Evolutionary conservation across 768 basidiomycete genomes (phyloP).

Genomic region (Suillus alpinus): DNA sequence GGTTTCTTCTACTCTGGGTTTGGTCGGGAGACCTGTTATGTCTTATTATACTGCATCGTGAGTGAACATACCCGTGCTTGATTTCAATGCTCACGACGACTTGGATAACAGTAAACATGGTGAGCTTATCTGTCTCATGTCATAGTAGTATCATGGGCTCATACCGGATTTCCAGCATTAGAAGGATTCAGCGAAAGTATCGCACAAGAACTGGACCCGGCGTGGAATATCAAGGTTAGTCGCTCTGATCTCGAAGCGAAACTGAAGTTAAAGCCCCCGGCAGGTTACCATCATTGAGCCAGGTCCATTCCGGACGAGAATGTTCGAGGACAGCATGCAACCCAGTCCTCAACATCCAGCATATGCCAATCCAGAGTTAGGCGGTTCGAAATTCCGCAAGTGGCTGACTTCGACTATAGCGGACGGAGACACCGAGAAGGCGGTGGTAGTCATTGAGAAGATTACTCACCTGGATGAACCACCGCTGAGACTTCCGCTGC

Average conservation of each 20-base stretch:
- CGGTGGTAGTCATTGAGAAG: slow-evolving; percentile 16
- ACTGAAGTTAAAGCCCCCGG: not conserved
- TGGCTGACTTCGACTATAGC: not conserved
- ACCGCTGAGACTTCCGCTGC: too few species aligned
- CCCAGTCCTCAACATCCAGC: slow-evolving; percentile 11
- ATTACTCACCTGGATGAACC: not conserved
- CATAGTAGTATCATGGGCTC: not conserved
- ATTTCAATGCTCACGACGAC: not conserved
- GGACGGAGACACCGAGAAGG: slow-evolving; percentile 19
- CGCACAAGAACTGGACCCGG: slow-evolving; percentile 23
- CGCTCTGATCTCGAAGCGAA: not conserved
- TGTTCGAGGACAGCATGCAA: not conserved
- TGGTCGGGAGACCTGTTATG: slow-evolving; percentile 8
- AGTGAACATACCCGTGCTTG: not conserved
- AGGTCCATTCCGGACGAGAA: slow-evolving; percentile 14
- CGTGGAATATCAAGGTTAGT: slow-evolving; percentile 28
- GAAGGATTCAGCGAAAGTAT: slow-evolving; percentile 29
- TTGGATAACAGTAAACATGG: slow-evolving; percentile 8
- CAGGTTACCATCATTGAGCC: slow-evolving; percentile 2
- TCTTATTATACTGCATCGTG: slow-evolving; percentile 28
- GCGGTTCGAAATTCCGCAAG: slow-evolving; percentile 2
- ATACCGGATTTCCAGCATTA: slow-evolving; percentile 15
- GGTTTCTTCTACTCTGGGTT: slow-evolving; percentile 25
- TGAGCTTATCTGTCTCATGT: not conserved
- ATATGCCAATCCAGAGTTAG: slow-evolving; percentile 12